Percentiles rank a stretch among this genome's conserved stretches.
These are phyloP conservation scores for Hypoxylon sp. DNA, from an alignment of 2,329 filamentous ascomycete species.

Conservation along the genomic window DNA sequence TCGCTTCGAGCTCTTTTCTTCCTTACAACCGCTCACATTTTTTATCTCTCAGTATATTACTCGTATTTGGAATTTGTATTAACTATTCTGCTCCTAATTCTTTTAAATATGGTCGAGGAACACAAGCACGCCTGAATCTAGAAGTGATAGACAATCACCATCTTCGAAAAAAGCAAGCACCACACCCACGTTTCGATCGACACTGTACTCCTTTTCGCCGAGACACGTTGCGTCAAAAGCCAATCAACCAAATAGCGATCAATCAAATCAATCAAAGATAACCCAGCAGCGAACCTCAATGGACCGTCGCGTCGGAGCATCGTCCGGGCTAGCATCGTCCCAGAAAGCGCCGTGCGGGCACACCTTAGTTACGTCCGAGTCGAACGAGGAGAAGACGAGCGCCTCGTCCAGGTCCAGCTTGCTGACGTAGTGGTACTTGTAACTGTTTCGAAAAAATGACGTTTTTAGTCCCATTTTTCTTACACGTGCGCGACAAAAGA, in stretches of 20 bases:
- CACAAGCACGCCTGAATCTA: conserved; percentile 34
- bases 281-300: conserved; percentile 53
- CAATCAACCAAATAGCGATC: too few species aligned
- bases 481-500: not conserved
- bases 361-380: conserved; percentile 50
- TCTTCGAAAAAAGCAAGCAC: conserved; percentile 22
- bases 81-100: conserved; percentile 29
- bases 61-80: conserved; percentile 33
- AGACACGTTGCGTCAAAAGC: conserved; percentile 14
- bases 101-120: conserved; percentile 18
- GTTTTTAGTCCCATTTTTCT: conserved; percentile 23
- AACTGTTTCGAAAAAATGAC: conserved; percentile 32
- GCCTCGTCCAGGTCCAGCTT: conserved; percentile 49
- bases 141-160: conserved; percentile 42
- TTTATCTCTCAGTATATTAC: conserved; percentile 26
- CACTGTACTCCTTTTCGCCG: conserved; percentile 15
- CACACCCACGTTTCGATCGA: conserved; percentile 24
- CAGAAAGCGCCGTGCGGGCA: conserved; percentile 53
- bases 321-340: conserved; percentile 48
- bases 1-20: conserved; percentile 15
- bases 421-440: conserved; percentile 52
- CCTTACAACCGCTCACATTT: conserved; percentile 12
- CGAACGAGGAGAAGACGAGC: conserved; percentile 52
- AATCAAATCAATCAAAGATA: conserved; percentile 46
- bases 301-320: conserved; percentile 50